Conservation (phyloP, 140 eudicot species). For the Oenanthe javanica region DNA sequence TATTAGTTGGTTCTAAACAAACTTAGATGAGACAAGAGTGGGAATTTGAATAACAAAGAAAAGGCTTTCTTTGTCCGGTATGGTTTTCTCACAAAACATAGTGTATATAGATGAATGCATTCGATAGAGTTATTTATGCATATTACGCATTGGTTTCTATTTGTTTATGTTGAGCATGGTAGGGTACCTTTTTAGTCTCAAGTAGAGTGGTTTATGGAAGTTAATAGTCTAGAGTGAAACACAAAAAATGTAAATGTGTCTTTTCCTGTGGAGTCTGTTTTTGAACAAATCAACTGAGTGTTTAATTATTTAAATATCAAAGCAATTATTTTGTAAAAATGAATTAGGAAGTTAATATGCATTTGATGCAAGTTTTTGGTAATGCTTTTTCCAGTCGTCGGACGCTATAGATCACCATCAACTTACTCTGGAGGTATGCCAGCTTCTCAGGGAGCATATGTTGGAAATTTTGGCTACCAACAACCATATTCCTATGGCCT, state of each 20-base stretch:
- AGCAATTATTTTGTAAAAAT: neutral
- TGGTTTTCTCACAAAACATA: neutral
- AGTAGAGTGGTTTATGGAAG: neutral
- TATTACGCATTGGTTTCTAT: neutral
- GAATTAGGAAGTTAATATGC: neutral
- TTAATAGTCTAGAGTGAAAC: neutral
- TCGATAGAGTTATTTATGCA: neutral
- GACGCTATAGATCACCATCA: no score
- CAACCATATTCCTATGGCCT: constrained; percentile 69
- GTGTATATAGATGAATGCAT: neutral
- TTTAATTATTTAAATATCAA: neutral
- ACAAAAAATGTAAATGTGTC: neutral
- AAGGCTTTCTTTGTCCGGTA: neutral
- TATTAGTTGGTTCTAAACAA: neutral
- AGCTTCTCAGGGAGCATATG: no score
- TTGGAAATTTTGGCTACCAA: constrained; percentile 65
- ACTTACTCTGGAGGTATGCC: no score
- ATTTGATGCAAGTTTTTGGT: neutral
- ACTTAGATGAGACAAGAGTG: neutral
- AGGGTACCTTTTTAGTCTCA: neutral
- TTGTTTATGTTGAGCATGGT: neutral
- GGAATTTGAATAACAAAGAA: neutral
- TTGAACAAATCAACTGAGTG: neutral
- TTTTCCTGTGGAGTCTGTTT: neutral
- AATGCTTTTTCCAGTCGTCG: no score